Evolutionary conservation across 768 basidiomycete genomes (phyloP), one percentile per base, ranked within the genome.

Genomic region (Tephrocybe rancida): DNA sequence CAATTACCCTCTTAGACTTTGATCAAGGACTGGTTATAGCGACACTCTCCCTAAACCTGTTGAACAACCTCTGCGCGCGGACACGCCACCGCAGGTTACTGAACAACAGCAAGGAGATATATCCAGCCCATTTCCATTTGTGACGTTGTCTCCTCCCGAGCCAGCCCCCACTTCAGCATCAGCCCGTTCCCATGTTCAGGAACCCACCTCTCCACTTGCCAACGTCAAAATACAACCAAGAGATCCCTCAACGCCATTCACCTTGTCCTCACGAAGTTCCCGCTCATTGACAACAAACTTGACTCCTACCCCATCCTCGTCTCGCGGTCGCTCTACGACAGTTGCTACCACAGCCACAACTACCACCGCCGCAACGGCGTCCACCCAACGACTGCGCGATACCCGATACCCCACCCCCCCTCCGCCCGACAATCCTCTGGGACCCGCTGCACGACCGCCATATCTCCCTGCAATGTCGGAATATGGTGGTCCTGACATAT

Each of bases 391-490:
- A 10, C 44, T 60, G 26, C 48, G 39, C 14, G 58, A 56, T 39
- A 30, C 38, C 29, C 66, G 67, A 29, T 70, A 70, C 49, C 73
- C 70, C 9, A 69, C 72, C 3, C 75, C 78, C 2, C 77, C 79
- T 13, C 77, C 79, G 5, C 58, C 60, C 3, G 63, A 70, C 9
- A 70, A 78, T 35, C 79, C 73, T 13, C 69, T 82, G 3, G 82
- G 82, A 0, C 83, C 88, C 2, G 74, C 81, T 24, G 77, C 77
- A 0, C 70, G 66, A 39, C 63, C 58, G 27, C 85, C 85, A 3
- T 85, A 81, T 61, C 67, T 85, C 9, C 80, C 82, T 5, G 76
- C 73, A 4, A 67, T 72, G 57, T 78, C 77, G 0, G 73, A 77
- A 24, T 74, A 76, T 46, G 77, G 74, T 1, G 78, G 78, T 1